These are phyloP conservation scores for Phytophthora constricta DNA, from an alignment of 352 stramenopile species.

Conservation along the genomic window DNA sequence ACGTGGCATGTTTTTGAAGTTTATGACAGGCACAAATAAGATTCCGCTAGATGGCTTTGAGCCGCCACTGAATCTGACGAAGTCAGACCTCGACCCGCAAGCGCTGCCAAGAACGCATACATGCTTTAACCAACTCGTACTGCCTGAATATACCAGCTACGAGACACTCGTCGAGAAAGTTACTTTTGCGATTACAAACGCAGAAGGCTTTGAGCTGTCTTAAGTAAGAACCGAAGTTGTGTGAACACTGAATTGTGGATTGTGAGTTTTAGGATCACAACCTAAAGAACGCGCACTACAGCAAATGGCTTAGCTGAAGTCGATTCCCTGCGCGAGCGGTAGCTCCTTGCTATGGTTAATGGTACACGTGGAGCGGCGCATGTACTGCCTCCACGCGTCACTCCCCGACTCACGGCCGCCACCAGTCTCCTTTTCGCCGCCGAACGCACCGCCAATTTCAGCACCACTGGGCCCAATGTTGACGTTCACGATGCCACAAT, in stretches of 20 bases:
- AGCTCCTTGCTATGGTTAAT: slow-evolving; percentile 94
- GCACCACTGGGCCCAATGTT: slow-evolving; percentile 93
- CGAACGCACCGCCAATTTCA: slow-evolving; percentile 94
- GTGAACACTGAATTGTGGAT: slow-evolving; percentile 17
- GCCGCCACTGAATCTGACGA: slow-evolving; percentile 87
- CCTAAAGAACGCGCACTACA: slow-evolving; percentile 2
- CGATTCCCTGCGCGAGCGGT: slow-evolving; percentile 92
- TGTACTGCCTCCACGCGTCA: slow-evolving; percentile 95
- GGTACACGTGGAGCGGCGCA: slow-evolving; percentile 93
- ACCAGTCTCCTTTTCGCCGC: slow-evolving; percentile 93
- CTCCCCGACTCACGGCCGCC: slow-evolving; percentile 91
- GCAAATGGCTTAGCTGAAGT: slow-evolving; percentile 75
- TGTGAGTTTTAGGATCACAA: slow-evolving; percentile 18
- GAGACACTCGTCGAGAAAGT: slow-evolving; percentile 75
- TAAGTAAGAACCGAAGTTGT: slow-evolving; percentile 36
- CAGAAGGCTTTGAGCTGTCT: slow-evolving; percentile 83
- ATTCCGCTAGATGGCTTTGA: slow-evolving; percentile 88
- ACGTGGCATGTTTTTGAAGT: slow-evolving; percentile 79
- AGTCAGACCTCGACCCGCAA: slow-evolving; percentile 73
- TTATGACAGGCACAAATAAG: slow-evolving; percentile 86
- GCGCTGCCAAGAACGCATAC: slow-evolving; percentile 81
- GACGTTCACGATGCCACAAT: slow-evolving; percentile 94
- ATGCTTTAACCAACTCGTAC: slow-evolving; percentile 91
- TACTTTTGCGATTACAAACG: slow-evolving; percentile 79
- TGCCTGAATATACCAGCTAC: slow-evolving; percentile 80